Conservation (phyloP, 2,329 filamentous ascomycete species). For the Cytospora mali region DNA sequence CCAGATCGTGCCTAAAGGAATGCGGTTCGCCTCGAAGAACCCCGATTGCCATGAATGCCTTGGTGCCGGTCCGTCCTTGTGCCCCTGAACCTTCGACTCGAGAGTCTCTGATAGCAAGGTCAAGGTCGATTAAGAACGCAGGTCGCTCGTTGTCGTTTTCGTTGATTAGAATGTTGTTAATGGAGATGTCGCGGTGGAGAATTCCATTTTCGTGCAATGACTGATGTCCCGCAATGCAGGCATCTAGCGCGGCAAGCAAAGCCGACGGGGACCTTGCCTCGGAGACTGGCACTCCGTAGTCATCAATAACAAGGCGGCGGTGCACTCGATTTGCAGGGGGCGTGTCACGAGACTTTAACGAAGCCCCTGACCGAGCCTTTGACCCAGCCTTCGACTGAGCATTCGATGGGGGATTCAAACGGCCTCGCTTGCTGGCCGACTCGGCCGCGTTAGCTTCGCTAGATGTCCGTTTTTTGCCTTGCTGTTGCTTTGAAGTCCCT, state of each 20-base stretch:
- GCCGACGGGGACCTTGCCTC: constrained; percentile 36
- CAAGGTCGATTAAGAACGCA: constrained; percentile 48
- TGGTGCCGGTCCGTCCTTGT: constrained; percentile 46
- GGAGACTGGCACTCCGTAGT: constrained; percentile 41
- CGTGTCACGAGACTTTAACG: constrained; percentile 37
- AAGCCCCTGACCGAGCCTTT: constrained; percentile 37
- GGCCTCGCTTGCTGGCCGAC: too few relatives aligned
- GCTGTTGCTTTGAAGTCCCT: too few relatives aligned
- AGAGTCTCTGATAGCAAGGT: constrained; percentile 36
- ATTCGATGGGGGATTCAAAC: too few relatives aligned
- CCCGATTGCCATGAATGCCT: constrained; percentile 51
- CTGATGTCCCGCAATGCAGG: constrained; percentile 38
- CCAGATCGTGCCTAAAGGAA: too few relatives aligned
- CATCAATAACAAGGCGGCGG: constrained; percentile 19
- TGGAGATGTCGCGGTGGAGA: constrained; percentile 42
- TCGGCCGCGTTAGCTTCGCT: too few relatives aligned
- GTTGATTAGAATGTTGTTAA: constrained; percentile 47
- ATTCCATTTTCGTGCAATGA: constrained; percentile 36
- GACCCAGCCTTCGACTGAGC: too few relatives aligned
- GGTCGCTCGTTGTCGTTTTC: constrained; percentile 44
- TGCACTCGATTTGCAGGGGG: constrained; percentile 1
- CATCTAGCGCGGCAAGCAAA: constrained; percentile 37
- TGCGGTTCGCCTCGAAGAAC: constrained; percentile 45
- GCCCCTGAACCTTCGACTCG: constrained; percentile 37
- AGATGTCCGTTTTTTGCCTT: too few relatives aligned